Evolutionary conservation across 2,329 filamentous ascomycete genomes (phyloP).

Genomic region (Cordyceps cateniannulata): DNA sequence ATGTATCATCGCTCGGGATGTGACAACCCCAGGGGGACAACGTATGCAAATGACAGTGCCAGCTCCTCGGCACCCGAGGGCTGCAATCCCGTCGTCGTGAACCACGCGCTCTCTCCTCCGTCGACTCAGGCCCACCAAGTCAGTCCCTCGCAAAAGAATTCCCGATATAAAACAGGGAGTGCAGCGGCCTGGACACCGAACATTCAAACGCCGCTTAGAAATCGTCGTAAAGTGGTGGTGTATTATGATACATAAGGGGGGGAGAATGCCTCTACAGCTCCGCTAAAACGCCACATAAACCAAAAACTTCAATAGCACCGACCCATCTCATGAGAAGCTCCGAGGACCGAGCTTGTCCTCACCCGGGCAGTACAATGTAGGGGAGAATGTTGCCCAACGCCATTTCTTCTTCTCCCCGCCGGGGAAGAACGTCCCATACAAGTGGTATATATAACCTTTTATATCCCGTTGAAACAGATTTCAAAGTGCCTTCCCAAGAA

Average conservation of each 20-base stretch:
- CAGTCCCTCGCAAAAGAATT: too few relatives aligned
- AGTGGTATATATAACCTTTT: background rate
- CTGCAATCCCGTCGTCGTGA: too few relatives aligned
- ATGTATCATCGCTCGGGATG: too few relatives aligned
- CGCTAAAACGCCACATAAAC: background rate
- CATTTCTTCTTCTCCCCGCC: background rate
- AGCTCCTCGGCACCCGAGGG: too few relatives aligned
- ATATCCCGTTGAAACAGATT: background rate
- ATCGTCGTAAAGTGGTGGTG: conserved; percentile 1
- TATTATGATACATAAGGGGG: conserved; percentile 8
- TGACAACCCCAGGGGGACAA: too few relatives aligned
- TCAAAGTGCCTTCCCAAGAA: background rate
- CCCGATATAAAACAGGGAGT: too few relatives aligned
- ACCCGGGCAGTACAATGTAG: background rate
- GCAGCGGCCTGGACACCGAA: background rate
- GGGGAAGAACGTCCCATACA: background rate
- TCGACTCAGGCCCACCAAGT: too few relatives aligned
- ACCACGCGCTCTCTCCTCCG: too few relatives aligned
- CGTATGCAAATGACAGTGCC: too few relatives aligned
- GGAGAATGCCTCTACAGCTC: background rate
- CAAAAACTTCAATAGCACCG: background rate
- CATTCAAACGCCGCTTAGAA: background rate
- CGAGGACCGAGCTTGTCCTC: background rate
- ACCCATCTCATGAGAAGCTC: background rate
- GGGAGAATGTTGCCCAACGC: conserved; percentile 2